Evolutionary conservation across 1,284 basidiomycete genomes (phyloP), one percentile per base, ranked within the genome.

Genomic region (Prillingera fragicola): DNA sequence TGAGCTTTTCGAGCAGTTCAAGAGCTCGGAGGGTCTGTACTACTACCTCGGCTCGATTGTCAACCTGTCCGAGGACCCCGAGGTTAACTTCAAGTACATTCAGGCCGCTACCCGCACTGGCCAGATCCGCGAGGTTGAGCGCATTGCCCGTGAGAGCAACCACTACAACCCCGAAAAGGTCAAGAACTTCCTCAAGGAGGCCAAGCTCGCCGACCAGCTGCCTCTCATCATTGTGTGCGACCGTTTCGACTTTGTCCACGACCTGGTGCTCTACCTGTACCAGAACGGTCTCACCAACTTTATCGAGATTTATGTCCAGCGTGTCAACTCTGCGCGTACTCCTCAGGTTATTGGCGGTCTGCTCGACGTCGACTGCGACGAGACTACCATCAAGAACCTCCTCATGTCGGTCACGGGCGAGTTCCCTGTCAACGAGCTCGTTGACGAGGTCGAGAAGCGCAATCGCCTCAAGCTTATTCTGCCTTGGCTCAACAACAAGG

Each of bases 71-170:
- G 81, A 89, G 67, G 95, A 99, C 71, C 80, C 89, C 14, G 95
- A 99, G 71, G 95, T 99, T 3, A 88, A 97, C 77, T 98, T 97
- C 83, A 98, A 99, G 78, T 98, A 98, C 75, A 97, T 99, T 63
- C 95, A 98, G 69, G 95, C 95, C 25, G 95, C 95, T 9, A 96
- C 92, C 2, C 84, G 95, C 33, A 99, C 95, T 17, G 94, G 94
- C 33, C 95, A 98, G 70, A 91, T 98, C 63, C 84, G 95, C 49
- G 95, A 99, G 70, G 95, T 99, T 51, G 95, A 99, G 75, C 88
- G 95, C 48, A 94, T 99, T 63, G 95, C 91, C 69, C 80, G 95
- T 53, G 95, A 99, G 76, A 90, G 87, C 70, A 97, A 98, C 74
- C 79, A 78, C 74, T 98, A 98, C 80, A 95, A 95, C 73, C 88